Percentiles rank a stretch among this genome's conserved stretches.
These are phyloP conservation scores for Nissolia schottii DNA, from an alignment of 306 rosid species.

Conservation along the genomic window DNA sequence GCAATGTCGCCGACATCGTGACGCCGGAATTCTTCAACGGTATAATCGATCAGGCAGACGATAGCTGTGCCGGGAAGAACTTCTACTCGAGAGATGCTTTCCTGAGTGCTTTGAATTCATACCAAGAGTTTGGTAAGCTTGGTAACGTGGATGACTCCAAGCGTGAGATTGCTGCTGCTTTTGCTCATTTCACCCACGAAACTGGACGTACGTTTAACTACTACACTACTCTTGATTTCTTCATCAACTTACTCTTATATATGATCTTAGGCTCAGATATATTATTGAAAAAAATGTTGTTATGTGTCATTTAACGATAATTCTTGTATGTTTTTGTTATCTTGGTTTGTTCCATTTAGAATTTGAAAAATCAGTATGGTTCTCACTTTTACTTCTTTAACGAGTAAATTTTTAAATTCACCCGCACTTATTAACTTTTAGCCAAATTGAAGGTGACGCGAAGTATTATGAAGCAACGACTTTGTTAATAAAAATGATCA, in stretches of 20 bases:
- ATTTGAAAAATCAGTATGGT: too few relatives aligned
- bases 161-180: constrained; percentile 83
- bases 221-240: neutral
- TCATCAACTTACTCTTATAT: neutral
- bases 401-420: too few relatives aligned
- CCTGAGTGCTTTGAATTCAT: constrained; percentile 50
- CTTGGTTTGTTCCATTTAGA: too few relatives aligned
- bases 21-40: constrained; percentile 47
- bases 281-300: too few relatives aligned
- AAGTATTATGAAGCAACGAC: too few relatives aligned
- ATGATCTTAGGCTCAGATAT: too few relatives aligned
- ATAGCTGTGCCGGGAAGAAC: constrained; percentile 50
- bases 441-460: too few relatives aligned
- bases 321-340: too few relatives aligned
- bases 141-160: constrained; percentile 51
- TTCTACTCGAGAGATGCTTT: constrained; percentile 56
- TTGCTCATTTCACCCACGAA: constrained; percentile 81
- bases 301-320: too few relatives aligned
- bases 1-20: constrained; percentile 43
- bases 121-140: constrained; percentile 35
- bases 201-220: constrained; percentile 76
- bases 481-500: too few relatives aligned
- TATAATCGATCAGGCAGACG: constrained; percentile 44
- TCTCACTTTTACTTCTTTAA: too few relatives aligned
- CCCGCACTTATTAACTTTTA: too few relatives aligned